Base-by-base conservation (phyloP, 768 basidiomycete genomes). In the Phlegmacium glaucopus region DNA sequence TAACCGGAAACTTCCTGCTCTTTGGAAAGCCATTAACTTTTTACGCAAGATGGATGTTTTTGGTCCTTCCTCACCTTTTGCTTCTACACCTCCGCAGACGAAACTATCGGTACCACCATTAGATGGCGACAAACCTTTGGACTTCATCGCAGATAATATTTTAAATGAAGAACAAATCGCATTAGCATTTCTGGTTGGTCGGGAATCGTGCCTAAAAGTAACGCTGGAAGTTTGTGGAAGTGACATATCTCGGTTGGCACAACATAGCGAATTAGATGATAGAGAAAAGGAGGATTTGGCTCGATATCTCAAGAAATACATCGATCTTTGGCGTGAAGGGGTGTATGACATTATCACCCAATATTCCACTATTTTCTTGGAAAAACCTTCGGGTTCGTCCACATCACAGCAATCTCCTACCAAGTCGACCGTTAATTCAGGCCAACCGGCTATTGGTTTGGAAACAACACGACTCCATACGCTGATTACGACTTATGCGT, bases 311-410 rank as follows among this genome's bases (percentile, higher is more conserved):
- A 85, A 90, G 58, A 85, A 82, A 61, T 94, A 92, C 65, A 82
- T 95, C 53, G 94, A 95, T 59, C 66, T 83, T 9, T 96, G 94
- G 85, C 75, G 94, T 44, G 94, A 97, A 68, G 85, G 89, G 39
- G 87, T 92, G 16, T 89, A 94, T 68, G 93, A 97, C 64, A 81
- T 94, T 64, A 77, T 95, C 55, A 88, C 88, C 12, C 93, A 95
- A 61, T 96, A 83, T 58, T 78, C 85, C 3, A 83, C 91, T 32
- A 93, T 96, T 52, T 95, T 97, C 65, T 79, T 94, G 29, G 88
- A 91, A 51, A 80, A 78, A 44, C 68, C 71, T 8, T 58, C 74
- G 5, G 43, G 59, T 40, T 38, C 42, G 34, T 46, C 53, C 12
- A 53, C 40, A 44, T 17, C 42, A 32, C 45, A 39, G 10, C 47